phyloP scores from a whole-genome alignment of 2,329 filamentous ascomycete species.

The Penicillium verrucosum region DNA sequence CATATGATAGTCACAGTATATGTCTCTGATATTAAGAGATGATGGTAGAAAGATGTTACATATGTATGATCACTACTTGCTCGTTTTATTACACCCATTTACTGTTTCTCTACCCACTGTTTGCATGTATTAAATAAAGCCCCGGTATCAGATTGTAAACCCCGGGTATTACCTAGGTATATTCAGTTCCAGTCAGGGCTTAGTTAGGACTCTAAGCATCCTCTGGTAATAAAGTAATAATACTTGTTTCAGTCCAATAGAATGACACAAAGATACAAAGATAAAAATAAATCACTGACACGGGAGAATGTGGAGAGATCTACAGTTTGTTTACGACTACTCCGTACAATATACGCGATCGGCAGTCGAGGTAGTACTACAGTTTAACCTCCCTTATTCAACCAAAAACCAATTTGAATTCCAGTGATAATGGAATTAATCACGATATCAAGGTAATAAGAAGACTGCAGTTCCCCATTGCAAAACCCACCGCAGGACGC shows the following conservation, averaged over 20 bases:
- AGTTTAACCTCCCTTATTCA: background rate
- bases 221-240: background rate
- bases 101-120: background rate
- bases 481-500: slow-evolving; percentile 39
- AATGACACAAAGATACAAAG: background rate
- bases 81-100: background rate
- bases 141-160: background rate
- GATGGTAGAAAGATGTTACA: background rate
- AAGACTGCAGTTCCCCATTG: slow-evolving; percentile 27
- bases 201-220: background rate
- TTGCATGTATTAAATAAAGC: background rate
- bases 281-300: background rate
- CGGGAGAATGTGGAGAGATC: background rate
- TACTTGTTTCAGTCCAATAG: background rate
- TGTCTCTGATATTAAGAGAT: background rate
- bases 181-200: background rate
- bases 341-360: background rate
- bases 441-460: slow-evolving; percentile 15
- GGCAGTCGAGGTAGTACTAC: background rate
- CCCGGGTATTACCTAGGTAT: too few species aligned
- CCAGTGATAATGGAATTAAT: background rate
- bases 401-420: slow-evolving; percentile 23
- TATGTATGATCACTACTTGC: background rate
- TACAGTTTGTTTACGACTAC: background rate
- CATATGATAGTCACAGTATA: too few species aligned